phyloP scores from a whole-genome alignment of 2,329 filamentous ascomycete species.

The Cercospora sp. region DNA sequence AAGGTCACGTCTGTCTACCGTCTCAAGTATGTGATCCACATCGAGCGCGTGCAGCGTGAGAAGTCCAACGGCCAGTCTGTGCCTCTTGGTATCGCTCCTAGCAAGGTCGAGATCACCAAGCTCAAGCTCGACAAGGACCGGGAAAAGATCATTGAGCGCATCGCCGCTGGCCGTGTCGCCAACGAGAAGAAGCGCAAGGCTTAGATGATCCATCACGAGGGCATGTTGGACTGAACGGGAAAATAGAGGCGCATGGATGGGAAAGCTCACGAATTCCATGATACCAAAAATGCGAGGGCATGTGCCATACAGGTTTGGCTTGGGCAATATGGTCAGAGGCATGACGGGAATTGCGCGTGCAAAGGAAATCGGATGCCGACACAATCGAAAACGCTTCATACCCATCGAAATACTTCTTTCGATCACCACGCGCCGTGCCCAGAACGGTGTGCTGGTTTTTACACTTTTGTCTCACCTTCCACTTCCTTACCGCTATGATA shows the following conservation, averaged over 20 bases:
- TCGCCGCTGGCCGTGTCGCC: conserved; percentile 75
- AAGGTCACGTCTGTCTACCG: conserved; percentile 98
- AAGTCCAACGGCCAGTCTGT: conserved; percentile 97
- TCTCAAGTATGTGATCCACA: conserved; percentile 95
- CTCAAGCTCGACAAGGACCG: conserved; percentile 97
- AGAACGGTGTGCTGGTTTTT: conserved; percentile 17
- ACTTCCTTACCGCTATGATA: conserved; percentile 67
- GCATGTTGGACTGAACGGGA: conserved; percentile 15
- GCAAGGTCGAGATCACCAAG: conserved; percentile 98
- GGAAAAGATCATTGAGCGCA: conserved; percentile 83
- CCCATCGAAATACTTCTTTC: conserved; percentile 5
- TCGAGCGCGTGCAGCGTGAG: conserved; percentile 95
- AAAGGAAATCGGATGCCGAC: conserved; percentile 13
- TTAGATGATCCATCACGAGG: conserved; percentile 18
- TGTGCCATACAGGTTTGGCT: conserved; percentile 1
- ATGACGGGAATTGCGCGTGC: conserved; percentile 11
- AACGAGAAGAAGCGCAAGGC: conserved; percentile 54
- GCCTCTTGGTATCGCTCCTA: conserved; percentile 89
- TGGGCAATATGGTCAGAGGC: conserved; percentile 8
- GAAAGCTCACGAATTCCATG: conserved; percentile 11
- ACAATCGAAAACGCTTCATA: conserved; percentile 19
- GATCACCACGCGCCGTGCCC: conserved; percentile 12
- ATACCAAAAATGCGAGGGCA: conserved; percentile 10
- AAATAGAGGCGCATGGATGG: conserved; percentile 14
- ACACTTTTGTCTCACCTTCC: background rate